Base-by-base conservation (phyloP, 257 asterid genomes). In the Solanum acaule region DNA sequence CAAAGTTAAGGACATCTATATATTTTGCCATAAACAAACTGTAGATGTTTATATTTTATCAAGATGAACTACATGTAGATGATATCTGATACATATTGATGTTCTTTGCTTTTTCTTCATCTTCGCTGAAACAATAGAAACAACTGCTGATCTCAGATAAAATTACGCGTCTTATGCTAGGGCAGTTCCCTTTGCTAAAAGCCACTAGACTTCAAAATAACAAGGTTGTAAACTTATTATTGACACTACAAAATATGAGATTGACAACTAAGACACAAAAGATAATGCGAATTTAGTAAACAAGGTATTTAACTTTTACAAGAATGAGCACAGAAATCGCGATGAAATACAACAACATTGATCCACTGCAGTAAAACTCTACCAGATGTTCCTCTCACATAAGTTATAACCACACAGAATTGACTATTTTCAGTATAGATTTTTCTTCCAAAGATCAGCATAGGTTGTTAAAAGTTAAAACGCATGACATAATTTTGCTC, bases 61-160 rank as follows among this genome's bases (percentile, higher is more conserved):
- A 10, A 75, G 86, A 67, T 86, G 72, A 71, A 52, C 9, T 29
- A 61, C 13, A 31, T n/a, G 35, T 35, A 59, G 76, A 84, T 85
- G 73, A 37, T 76, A 78, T 76, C 78, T 72, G 52, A 42, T 33
- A 29, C 14, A 42, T 13, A 63, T 68, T 27, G 49, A 83, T 75
- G 44, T 46, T 46, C 70, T 73, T 86, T n/a, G n/a, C 29, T 59
- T 15, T 85, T 67, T 67, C 87, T 81, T 68, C 84, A 67, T 89
- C 79, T 86, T 89, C 84, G 44, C 85, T 86, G 87, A 88, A 89
- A 52, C 70, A 70, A 78, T 31, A 46, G 67, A 86, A 40, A 14
- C 27, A 70, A 14, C 14, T 35, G 89, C 63, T 7, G 31, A 83
- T 68, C 44, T 81, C 49, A 33, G 16, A 83, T 27, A 71, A 46